Evolutionary conservation across 2,329 filamentous ascomycete species (phyloP).

Genomic region (Zopfia rhizophila): DNA sequence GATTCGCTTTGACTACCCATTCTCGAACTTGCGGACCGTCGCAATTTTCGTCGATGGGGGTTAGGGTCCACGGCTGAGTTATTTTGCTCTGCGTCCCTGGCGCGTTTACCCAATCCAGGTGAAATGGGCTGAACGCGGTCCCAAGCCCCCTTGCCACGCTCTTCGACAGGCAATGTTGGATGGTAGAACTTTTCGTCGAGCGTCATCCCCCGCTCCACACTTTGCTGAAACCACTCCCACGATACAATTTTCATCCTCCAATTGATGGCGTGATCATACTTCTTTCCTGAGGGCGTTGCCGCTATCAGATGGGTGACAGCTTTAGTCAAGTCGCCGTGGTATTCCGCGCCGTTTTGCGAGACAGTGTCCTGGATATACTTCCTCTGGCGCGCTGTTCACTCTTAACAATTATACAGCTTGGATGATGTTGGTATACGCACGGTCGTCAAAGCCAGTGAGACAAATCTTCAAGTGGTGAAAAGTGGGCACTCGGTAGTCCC

Average conservation of each 20-base stretch:
- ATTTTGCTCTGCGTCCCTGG: constrained; percentile 40
- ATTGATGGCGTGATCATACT: constrained; percentile 85
- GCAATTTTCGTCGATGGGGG: constrained; percentile 75
- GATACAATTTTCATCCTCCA: constrained; percentile 86
- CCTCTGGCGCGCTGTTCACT: constrained; percentile 68
- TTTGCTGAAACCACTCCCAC: constrained; percentile 86
- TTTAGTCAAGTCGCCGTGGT: constrained; percentile 87
- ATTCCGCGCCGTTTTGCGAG: constrained; percentile 77
- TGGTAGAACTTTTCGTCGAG: constrained; percentile 88
- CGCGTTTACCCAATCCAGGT: constrained; percentile 54
- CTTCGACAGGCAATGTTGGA: constrained; percentile 72
- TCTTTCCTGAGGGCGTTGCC: constrained; percentile 80
- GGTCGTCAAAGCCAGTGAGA: constrained; percentile 75
- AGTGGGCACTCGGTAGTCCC: constrained; percentile 70
- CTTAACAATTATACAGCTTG: constrained; percentile 34
- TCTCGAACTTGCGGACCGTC: constrained; percentile 87
- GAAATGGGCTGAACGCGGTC: constrained; percentile 54
- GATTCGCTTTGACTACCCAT: constrained; percentile 81
- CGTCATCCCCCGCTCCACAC: constrained; percentile 86
- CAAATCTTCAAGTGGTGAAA: constrained; percentile 73
- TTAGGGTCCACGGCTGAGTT: constrained; percentile 62
- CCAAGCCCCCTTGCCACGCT: constrained; percentile 84
- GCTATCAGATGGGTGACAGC: constrained; percentile 89
- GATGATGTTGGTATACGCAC: constrained; percentile 51
- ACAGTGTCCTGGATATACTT: constrained; percentile 76